Percentiles rank a stretch among this genome's conserved stretches.
These are phyloP conservation scores for Staphylotrichum longicolle DNA, from an alignment of 495 filamentous ascomycete genomes.

Conservation along the genomic window DNA sequence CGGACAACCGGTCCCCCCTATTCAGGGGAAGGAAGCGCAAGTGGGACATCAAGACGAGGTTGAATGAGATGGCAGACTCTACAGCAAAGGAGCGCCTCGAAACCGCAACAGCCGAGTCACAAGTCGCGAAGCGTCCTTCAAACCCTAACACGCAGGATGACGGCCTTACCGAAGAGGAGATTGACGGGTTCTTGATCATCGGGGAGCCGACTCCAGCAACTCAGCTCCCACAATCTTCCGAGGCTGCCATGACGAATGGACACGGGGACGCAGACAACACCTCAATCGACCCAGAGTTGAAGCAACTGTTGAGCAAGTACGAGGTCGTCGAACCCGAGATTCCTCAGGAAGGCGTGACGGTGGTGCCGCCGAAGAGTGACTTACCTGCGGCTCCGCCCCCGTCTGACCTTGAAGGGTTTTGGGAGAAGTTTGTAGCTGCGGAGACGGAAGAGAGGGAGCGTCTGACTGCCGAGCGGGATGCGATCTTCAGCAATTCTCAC, in stretches of 20 bases:
- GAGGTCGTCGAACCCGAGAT: not conserved
- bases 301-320: constrained; percentile 10
- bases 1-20: constrained; percentile 53
- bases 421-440: constrained; percentile 15
- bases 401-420: constrained; percentile 3
- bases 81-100: constrained; percentile 21
- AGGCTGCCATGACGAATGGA: not conserved
- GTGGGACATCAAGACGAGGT: constrained; percentile 71
- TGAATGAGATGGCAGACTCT: constrained; percentile 48
- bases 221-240: not conserved
- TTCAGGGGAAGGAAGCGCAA: constrained; percentile 60
- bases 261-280: not conserved
- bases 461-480: constrained; percentile 43
- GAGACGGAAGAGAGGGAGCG: constrained; percentile 14
- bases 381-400: not conserved
- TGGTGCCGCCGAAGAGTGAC: not conserved
- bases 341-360: not conserved
- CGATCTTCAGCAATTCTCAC: constrained; percentile 59
- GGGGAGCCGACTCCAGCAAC: not conserved
- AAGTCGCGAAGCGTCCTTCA: not conserved
- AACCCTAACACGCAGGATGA: not conserved
- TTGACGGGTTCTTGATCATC: constrained; percentile 24
- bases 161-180: constrained; percentile 12
- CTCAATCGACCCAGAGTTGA: not conserved
- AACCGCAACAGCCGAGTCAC: constrained; percentile 11